These are phyloP conservation scores for Psilocybe tampanensis DNA, from an alignment of 768 basidiomycete species.

Conservation along the genomic window DNA sequence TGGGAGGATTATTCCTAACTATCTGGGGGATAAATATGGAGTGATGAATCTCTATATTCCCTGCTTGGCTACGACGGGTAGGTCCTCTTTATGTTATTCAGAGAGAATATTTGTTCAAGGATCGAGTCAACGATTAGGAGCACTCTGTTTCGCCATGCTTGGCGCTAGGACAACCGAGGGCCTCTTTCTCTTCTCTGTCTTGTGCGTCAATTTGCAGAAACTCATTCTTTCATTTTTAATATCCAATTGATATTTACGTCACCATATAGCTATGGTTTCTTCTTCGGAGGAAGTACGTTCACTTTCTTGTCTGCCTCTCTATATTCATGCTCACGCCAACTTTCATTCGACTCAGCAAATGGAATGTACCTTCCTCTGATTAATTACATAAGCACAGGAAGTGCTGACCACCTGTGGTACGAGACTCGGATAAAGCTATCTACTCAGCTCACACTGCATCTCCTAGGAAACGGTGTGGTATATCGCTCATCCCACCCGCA, in stretches of 20 bases:
- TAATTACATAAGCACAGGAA: not conserved
- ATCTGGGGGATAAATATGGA: slow-evolving; percentile 32
- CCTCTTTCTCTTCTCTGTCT: not conserved
- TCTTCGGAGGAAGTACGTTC: slow-evolving; percentile 6
- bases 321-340: not conserved
- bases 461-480: slow-evolving; percentile 5
- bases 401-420: not conserved
- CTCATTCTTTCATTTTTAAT: no score
- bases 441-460: no score
- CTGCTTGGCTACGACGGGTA: slow-evolving; percentile 22
- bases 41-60: slow-evolving; percentile 32
- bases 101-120: not conserved
- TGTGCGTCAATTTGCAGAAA: not conserved
- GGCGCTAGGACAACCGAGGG: slow-evolving; percentile 2
- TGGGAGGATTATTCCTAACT: slow-evolving; percentile 32
- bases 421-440: no score
- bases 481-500: slow-evolving; percentile 6
- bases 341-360: not conserved
- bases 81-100: not conserved
- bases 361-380: slow-evolving; percentile 6
- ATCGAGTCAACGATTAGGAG: no score
- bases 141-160: slow-evolving; percentile 10
- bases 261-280: slow-evolving; percentile 7
- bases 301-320: not conserved
- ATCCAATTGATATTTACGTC: not conserved